phyloP scores from a whole-genome alignment of 805 yeast genomes.

The Kuraishia floccosa region DNA sequence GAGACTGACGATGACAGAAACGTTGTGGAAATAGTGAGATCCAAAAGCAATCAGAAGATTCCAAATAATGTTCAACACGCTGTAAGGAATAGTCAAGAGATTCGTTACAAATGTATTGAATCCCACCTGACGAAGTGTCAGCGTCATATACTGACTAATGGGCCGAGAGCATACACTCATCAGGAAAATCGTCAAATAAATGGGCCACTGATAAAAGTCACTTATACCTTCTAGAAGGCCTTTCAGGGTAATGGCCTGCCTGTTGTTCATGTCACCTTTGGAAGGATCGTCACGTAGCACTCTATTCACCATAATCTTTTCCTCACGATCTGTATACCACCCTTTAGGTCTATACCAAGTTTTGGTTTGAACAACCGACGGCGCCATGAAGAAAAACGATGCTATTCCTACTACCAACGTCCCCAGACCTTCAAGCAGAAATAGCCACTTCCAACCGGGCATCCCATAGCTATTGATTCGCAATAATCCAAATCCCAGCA shows the following conservation, averaged over 20 bases:
- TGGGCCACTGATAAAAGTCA: slow-evolving; percentile 47
- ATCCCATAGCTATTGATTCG: slow-evolving; percentile 13
- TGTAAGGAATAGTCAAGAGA: slow-evolving; percentile 34
- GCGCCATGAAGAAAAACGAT: slow-evolving; percentile 18
- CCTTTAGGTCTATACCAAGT: slow-evolving; percentile 15
- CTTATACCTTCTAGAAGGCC: slow-evolving; percentile 27
- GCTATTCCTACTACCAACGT: slow-evolving; percentile 41
- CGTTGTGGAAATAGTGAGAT: slow-evolving; percentile 19
- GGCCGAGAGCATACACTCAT: slow-evolving; percentile 26
- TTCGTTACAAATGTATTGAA: slow-evolving; percentile 37
- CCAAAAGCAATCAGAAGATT: slow-evolving; percentile 19
- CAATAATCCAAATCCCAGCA: slow-evolving; percentile 34
- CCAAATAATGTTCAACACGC: slow-evolving; percentile 18
- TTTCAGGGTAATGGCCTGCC: slow-evolving; percentile 34
- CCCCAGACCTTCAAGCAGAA: slow-evolving; percentile 48
- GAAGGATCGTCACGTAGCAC: slow-evolving; percentile 53
- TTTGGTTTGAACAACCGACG: slow-evolving; percentile 18
- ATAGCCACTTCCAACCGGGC: slow-evolving; percentile 54
- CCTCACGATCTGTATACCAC: slow-evolving; percentile 43
- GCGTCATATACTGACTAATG: slow-evolving; percentile 30
- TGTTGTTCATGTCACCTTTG: slow-evolving; percentile 54
- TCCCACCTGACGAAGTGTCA: slow-evolving; percentile 35
- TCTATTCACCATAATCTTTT: slow-evolving; percentile 44
- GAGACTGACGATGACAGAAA: slow-evolving; percentile 5
- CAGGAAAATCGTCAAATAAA: slow-evolving; percentile 34